Base-by-base conservation (phyloP, 805 yeast species). In the Metschnikowia cerradonensis region DNA sequence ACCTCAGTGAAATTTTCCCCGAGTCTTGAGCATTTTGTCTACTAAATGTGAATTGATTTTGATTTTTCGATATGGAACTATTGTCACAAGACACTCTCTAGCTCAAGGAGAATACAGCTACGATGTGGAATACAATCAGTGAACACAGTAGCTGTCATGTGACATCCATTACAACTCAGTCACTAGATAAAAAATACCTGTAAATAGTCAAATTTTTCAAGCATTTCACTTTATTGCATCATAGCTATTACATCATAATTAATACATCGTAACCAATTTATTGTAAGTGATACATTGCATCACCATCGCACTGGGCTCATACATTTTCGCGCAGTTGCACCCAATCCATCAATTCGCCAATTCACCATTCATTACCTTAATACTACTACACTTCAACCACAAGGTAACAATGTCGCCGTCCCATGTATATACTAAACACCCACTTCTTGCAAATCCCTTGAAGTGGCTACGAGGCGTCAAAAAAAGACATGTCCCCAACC, bases 391-490 rank as follows among this genome's bases (percentile, higher is more conserved):
- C 41, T 2, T 39, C 14, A 14, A 41, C 17, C 22, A 19, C 15
- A 14, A 11, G 36, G 15, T 2, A 23, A 23, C 13, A 14, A 32
- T 20, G 38, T 32, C 32, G 13, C 49, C 48, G 48, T 35, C 53
- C n/a, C 39, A 39, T 10, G 26, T 36, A 13, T 53, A 50, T 31
- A 45, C 47, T 35, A 50, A 42, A 33, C 74, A 69, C 53, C 74
- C 74, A 5, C 44, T 69, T 6, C 50, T 71, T 39, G 53, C 51
- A 14, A 67, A 67, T 50, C 75, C 74, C 0, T 52, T 57, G 26
- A 62, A 64, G 40, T 66, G 67, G 64, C 57, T 68, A 6, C 51
- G 55, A 10, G 52, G 52, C 17, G 55, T 54, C 10, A 53, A 52
- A 20, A 60, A 55, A 6, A 63, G 62, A 46, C 60, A 56, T 23